These are phyloP conservation scores for Cutaneotrichosporon dermatis DNA, from an alignment of 1,284 basidiomycete genomes.

Conservation along the genomic window DNA sequence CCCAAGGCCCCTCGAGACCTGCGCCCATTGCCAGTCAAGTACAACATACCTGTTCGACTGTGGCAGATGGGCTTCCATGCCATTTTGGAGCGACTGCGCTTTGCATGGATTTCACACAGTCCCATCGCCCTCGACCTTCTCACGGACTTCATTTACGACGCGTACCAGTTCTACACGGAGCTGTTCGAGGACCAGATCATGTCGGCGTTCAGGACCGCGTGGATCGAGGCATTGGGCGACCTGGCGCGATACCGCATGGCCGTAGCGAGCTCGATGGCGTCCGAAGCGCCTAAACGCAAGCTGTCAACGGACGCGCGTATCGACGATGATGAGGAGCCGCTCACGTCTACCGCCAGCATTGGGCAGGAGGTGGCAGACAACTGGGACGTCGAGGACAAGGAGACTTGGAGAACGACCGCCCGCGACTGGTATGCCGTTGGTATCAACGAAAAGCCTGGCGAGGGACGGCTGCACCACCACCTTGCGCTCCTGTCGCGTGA, in stretches of 20 bases:
- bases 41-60: constrained; percentile 88
- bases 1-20: constrained; percentile 81
- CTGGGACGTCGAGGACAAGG: constrained; percentile 87
- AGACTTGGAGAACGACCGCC: constrained; percentile 84
- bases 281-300: constrained; percentile 33
- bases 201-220: constrained; percentile 66
- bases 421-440: constrained; percentile 89
- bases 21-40: constrained; percentile 82
- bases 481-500: constrained; percentile 83
- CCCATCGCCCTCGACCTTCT: constrained; percentile 61
- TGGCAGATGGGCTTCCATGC: constrained; percentile 91
- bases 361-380: constrained; percentile 79
- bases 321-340: constrained; percentile 31
- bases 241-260: constrained; percentile 92
- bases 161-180: constrained; percentile 88
- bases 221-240: constrained; percentile 95
- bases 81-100: constrained; percentile 81
- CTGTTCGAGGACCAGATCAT: constrained; percentile 79
- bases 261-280: constrained; percentile 56
- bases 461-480: constrained; percentile 89
- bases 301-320: constrained; percentile 19
- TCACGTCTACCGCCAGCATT: constrained; percentile 62
- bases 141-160: constrained; percentile 87
- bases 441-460: constrained; percentile 79
- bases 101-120: constrained; percentile 57